A percentile compares a stretch with the other conserved stretches of the same genome.
Conservation (phyloP, 805 yeast species). For the Cephaloascus albidus region DNA sequence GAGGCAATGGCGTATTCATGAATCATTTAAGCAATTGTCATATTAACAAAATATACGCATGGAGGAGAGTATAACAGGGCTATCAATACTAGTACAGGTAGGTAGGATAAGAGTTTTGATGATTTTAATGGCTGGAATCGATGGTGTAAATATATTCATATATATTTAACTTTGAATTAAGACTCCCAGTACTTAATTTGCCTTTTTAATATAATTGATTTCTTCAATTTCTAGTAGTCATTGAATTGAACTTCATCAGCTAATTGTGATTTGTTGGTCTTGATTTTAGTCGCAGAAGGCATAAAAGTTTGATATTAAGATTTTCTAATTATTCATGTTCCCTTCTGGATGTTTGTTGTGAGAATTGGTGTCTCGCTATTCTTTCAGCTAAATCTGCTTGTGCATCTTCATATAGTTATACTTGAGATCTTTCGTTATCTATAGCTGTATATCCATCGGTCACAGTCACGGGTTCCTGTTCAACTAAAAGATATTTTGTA, state of each 20-base stretch:
- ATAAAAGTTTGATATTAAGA: background rate
- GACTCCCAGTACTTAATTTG: too few species aligned
- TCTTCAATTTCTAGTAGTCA: too few species aligned
- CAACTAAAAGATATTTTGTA: too few species aligned
- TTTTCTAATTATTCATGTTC: background rate
- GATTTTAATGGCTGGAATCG: slow-evolving; percentile 54
- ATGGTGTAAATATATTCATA: too few species aligned
- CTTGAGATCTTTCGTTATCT: too few species aligned
- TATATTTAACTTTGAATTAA: too few species aligned
- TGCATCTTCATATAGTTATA: too few species aligned
- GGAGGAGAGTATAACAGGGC: slow-evolving; percentile 60
- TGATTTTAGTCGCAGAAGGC: background rate
- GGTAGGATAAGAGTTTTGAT: slow-evolving; percentile 50
- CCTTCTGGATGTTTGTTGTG: slow-evolving; percentile 12
- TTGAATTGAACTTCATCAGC: background rate
- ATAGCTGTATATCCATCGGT: too few species aligned
- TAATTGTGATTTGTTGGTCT: background rate
- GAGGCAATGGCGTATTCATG: too few species aligned
- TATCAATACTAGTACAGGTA: slow-evolving; percentile 67
- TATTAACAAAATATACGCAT: slow-evolving; percentile 70
- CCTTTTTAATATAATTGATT: background rate
- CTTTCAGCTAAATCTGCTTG: too few species aligned
- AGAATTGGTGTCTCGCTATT: too few species aligned
- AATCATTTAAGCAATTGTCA: slow-evolving; percentile 65
- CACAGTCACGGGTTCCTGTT: too few species aligned